Evolutionary conservation across 352 stramenopile species (phyloP).

Genomic region (Phytophthora sojae): DNA sequence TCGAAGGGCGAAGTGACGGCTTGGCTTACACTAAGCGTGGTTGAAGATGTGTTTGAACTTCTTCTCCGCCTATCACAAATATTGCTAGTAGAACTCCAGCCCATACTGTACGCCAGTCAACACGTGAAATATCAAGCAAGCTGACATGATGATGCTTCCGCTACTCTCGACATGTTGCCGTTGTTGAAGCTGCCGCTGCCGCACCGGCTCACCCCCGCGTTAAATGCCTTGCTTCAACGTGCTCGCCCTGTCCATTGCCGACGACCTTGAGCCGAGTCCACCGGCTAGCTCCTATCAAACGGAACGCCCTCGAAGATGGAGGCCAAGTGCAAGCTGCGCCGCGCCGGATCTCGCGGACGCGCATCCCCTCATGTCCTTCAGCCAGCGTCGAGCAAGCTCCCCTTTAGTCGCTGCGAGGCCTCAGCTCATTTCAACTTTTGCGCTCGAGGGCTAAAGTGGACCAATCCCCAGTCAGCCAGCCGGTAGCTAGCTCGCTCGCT

Average conservation of each 20-base stretch:
- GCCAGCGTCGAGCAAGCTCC: neutral
- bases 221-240: slow-evolving; percentile 19
- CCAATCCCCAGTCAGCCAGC: neutral
- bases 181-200: neutral
- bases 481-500: slow-evolving; percentile 5
- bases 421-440: slow-evolving; percentile 27
- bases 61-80: slow-evolving; percentile 3
- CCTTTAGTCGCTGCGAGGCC: neutral
- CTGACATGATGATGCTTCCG: neutral
- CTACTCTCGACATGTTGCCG: neutral
- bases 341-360: neutral
- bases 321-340: slow-evolving; percentile 6
- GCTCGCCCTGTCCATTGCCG: slow-evolving; percentile 15
- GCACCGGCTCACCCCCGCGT: slow-evolving; percentile 8
- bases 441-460: slow-evolving; percentile 12
- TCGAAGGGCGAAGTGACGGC: too few species aligned
- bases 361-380: neutral
- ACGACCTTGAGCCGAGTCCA: slow-evolving; percentile 16
- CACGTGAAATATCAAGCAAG: neutral
- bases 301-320: neutral
- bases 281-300: slow-evolving; percentile 2
- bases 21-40: neutral
- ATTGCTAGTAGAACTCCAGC: slow-evolving; percentile 19
- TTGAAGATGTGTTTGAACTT: slow-evolving; percentile 15
- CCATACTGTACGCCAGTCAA: slow-evolving; percentile 21